phyloP scores from a whole-genome alignment of 139 green algal species.

The Chlamydomonas sphaeroides region DNA sequence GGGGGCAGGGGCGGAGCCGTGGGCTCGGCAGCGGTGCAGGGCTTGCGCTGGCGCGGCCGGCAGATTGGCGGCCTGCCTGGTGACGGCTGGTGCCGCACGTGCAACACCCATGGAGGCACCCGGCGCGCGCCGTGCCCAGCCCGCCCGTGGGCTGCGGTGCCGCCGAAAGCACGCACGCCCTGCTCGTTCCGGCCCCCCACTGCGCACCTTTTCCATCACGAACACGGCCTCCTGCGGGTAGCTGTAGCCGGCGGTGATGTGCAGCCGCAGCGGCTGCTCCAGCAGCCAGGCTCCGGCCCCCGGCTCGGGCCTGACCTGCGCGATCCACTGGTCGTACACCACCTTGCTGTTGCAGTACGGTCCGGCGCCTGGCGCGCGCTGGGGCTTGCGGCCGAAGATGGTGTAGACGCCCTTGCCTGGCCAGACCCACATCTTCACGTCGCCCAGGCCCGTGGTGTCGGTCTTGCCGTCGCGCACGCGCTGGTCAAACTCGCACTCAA shows the following conservation, averaged over 20 bases:
- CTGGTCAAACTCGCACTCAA: conserved; percentile 49
- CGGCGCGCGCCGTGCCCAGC: too few relatives aligned
- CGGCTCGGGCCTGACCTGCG: conserved; percentile 19
- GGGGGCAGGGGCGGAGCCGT: background rate
- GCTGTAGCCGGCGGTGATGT: background rate
- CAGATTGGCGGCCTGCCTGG: too few relatives aligned
- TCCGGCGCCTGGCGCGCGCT: background rate
- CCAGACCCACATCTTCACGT: conserved; percentile 58
- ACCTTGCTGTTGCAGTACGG: conserved; percentile 30
- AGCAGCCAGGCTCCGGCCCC: conserved; percentile 24
- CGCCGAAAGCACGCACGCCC: too few relatives aligned
- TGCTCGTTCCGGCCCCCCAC: too few relatives aligned
- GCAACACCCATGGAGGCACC: too few relatives aligned
- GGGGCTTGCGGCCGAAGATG: conserved; percentile 55
- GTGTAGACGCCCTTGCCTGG: conserved; percentile 50
- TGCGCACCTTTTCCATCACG: conserved; percentile 50
- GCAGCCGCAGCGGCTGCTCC: conserved; percentile 33
- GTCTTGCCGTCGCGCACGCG: conserved; percentile 45
- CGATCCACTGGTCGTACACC: conserved; percentile 57
- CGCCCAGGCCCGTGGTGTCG: conserved; percentile 48
- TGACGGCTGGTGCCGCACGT: too few relatives aligned
- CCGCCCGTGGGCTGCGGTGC: too few relatives aligned
- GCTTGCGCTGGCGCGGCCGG: too few relatives aligned
- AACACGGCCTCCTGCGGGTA: conserved; percentile 20
- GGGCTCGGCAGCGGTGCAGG: too few relatives aligned